Base-by-base conservation (phyloP, 306 rosid species). In the Dryas octopetala region DNA sequence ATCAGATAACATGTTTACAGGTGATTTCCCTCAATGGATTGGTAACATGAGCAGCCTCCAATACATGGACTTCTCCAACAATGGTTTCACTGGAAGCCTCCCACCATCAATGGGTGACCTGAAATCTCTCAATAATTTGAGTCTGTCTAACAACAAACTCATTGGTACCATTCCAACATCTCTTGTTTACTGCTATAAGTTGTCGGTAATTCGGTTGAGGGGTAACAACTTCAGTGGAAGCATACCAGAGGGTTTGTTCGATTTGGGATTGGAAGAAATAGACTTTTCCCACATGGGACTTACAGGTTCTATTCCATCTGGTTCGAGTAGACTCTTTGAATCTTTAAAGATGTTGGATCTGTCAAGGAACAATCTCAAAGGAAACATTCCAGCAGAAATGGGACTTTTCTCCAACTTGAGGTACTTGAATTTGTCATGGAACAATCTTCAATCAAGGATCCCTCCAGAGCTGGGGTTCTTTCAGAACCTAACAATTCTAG, bases 351-450 rank as follows among this genome's bases (percentile, higher is more conserved):
- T 7, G 1, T 81, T 89, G 88, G 96, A 93, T 79, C 81, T 93
- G 63, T 90, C 98, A 23, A 85, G 75, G 61, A 93, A 93, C 80
- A 85, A 78, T 62, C 82, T 93, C 9, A 74, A 78, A 15, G 97
- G 98, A 66, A 83, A 68, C 15, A 82, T 90, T 66, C 96, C 96
- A 52, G 87, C 89, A 50, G 93, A 95, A 78, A 79, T 85, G 50
- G 93, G 93, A 0, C 84, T 86, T 71, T 85, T 85, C 76, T 88
- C 85, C 52, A 85, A 83, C 57, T 68, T 95, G 66, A 84, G 82
- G 75, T 86, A 89, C 73, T 79, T 90, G 86, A 95, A 95, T 78
- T 75, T 95, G 58, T 95, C 98, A 68, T 91, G 96, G 97, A 95
- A 95, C 86, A 89, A 85, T 69, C 86, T 95, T 59, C 83, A 84